Percentiles rank a stretch among this genome's conserved stretches.
Evolutionary conservation across 2,329 filamentous ascomycete species (phyloP).

Genomic region (Xylogone sp.): DNA sequence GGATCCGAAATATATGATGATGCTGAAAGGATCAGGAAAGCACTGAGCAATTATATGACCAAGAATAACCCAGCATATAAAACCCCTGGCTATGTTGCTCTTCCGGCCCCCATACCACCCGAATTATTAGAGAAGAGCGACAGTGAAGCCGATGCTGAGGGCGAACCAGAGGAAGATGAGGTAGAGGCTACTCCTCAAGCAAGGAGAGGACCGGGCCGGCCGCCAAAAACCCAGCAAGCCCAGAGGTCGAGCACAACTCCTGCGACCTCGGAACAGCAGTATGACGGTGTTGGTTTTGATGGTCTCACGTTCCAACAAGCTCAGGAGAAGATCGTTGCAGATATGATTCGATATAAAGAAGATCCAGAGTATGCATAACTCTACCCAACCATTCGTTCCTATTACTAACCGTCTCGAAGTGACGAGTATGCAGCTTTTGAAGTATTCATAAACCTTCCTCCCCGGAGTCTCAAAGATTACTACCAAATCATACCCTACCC

Average conservation of each 20-base stretch:
- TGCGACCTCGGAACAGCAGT: constrained; percentile 47
- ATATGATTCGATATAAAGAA: constrained; percentile 61
- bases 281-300: constrained; percentile 58
- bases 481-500: constrained; percentile 81
- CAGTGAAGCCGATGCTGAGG: constrained; percentile 29
- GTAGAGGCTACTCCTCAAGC: constrained; percentile 15
- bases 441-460: constrained; percentile 75
- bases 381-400: not conserved
- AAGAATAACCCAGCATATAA: constrained; percentile 82
- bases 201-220: constrained; percentile 19
- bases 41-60: constrained; percentile 83
- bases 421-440: constrained; percentile 67
- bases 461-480: constrained; percentile 75
- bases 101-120: constrained; percentile 70
- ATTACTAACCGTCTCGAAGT: constrained; percentile 33
- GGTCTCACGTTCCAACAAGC: constrained; percentile 78
- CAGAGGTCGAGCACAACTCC: constrained; percentile 34
- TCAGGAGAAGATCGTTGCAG: constrained; percentile 79
- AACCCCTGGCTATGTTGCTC: constrained; percentile 61
- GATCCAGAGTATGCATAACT: constrained; percentile 57
- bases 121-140: constrained; percentile 33
- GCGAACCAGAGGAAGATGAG: constrained; percentile 25
- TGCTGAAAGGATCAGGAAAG: constrained; percentile 82
- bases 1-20: constrained; percentile 73
- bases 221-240: constrained; percentile 20